Base-by-base conservation (phyloP, 1,284 basidiomycete species). In the Ganoderma sp. region DNA sequence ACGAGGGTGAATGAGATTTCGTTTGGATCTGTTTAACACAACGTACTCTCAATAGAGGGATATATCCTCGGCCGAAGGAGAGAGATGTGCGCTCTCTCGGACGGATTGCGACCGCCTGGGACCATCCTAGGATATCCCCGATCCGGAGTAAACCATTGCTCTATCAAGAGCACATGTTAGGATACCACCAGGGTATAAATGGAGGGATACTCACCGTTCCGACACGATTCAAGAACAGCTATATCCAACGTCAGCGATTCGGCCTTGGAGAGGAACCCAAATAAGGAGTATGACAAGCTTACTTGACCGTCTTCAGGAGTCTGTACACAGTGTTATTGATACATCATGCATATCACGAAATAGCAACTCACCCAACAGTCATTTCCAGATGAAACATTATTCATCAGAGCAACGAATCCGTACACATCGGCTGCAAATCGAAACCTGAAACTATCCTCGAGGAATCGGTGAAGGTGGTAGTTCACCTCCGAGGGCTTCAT, bases 21-120 rank as follows among this genome's bases (percentile, higher is more conserved):
- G 59, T 66, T 17, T 15, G 28, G 25, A 17, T 12, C 5, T 67
- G 57, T 48, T 52, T 14, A 10, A 39, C n/a, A n/a, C 8, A 43
- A 10, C 1, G 42, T 72, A 90, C 90, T 61, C 84, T 81, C 22
- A 92, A 76, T 8, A 91, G 71, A 0, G 86, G 87, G 9, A 91
- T 76, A 69, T 85, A 84, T 0, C 84, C 87, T 34, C 83, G 78
- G 70, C 90, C 88, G 67, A 91, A 92, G 0, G 89, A 90, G 34
- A 91, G 77, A 0, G 75, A 73, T 0, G 75, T 75, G 71, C 77
- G 34, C 74, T 79, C 37, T 79, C 83, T 8, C 80, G 82, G 43
- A 68, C 73, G 5, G 74, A 73, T 12, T 80, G 82, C 32, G 6
- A 90, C 83, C 0, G 77, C 74, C 0, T 58, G 56, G 39, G 78